phyloP scores from a whole-genome alignment of 352 stramenopile genomes.

The Phytophthora litchii region DNA sequence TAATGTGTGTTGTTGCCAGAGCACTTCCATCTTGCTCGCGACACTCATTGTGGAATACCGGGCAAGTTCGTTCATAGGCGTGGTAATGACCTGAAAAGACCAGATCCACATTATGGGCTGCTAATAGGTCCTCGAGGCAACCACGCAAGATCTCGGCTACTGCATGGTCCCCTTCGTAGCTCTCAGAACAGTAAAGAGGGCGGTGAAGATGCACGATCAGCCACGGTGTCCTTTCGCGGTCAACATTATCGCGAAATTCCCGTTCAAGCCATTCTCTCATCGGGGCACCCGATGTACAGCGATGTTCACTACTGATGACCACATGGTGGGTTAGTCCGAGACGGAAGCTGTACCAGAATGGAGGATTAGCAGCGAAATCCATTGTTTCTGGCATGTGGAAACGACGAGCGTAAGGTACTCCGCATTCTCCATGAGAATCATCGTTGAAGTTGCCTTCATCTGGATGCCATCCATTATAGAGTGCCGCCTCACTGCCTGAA shows the following conservation, averaged over 20 bases:
- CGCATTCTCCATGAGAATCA: conserved; percentile 85
- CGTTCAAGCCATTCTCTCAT: conserved; percentile 53
- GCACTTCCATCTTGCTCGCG: conserved; percentile 19
- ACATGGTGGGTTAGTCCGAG: conserved; percentile 52
- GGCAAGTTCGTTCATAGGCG: conserved; percentile 62
- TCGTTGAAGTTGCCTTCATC: conserved; percentile 31
- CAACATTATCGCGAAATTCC: conserved; percentile 44
- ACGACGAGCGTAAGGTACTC: conserved; percentile 63
- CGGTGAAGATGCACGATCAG: conserved; percentile 63
- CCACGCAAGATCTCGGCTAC: conserved; percentile 38
- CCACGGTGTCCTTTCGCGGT: conserved; percentile 56
- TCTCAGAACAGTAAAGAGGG: conserved; percentile 51
- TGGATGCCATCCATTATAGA: conserved; percentile 25
- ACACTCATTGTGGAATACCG: conserved; percentile 44
- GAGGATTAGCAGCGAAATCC: conserved; percentile 34
- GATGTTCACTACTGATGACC: conserved; percentile 57
- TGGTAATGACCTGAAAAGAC: conserved; percentile 67
- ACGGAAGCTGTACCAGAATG: conserved; percentile 63
- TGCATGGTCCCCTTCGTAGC: conserved; percentile 34
- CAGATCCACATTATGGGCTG: conserved; percentile 46
- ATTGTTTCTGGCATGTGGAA: conserved; percentile 69
- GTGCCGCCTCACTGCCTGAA: conserved; percentile 23
- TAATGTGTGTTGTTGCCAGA: conserved; percentile 50
- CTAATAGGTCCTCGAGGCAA: conserved; percentile 43
- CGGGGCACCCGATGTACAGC: conserved; percentile 40